phyloP scores from a whole-genome alignment of 768 basidiomycete species.

The Cyathus striatus region DNA sequence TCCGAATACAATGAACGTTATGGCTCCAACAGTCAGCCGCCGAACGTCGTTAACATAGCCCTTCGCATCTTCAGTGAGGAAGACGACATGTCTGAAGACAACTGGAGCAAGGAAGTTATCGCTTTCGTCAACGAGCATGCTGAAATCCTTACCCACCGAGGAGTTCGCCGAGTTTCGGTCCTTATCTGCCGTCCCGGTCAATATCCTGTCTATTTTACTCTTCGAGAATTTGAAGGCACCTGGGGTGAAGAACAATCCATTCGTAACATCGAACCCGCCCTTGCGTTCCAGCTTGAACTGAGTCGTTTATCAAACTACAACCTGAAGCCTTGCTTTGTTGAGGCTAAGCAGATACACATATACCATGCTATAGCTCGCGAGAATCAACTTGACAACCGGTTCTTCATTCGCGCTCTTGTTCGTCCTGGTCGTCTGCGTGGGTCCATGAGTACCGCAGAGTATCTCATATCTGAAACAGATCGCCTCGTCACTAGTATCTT shows the following conservation, averaged over 20 bases:
- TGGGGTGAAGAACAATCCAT: slow-evolving; percentile 97
- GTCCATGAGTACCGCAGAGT: slow-evolving; percentile 92
- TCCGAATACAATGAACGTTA: slow-evolving; percentile 73
- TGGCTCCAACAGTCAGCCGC: slow-evolving; percentile 66
- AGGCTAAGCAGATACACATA: slow-evolving; percentile 96
- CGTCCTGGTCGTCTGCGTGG: slow-evolving; percentile 93
- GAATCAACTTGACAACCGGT: slow-evolving; percentile 96
- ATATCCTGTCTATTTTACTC: slow-evolving; percentile 93
- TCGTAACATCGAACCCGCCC: slow-evolving; percentile 96
- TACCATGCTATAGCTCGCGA: slow-evolving; percentile 94
- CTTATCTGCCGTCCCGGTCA: slow-evolving; percentile 86
- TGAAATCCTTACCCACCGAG: slow-evolving; percentile 59
- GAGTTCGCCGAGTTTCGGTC: slow-evolving; percentile 89
- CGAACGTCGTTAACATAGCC: slow-evolving; percentile 93
- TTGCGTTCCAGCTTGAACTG: slow-evolving; percentile 97
- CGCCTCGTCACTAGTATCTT: slow-evolving; percentile 91
- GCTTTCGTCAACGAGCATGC: slow-evolving; percentile 68
- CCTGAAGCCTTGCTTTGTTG: slow-evolving; percentile 91
- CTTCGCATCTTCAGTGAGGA: slow-evolving; percentile 81
- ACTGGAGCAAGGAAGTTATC: slow-evolving; percentile 70
- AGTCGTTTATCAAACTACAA: slow-evolving; percentile 96
- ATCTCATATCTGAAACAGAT: slow-evolving; percentile 97
- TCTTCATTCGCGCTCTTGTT: slow-evolving; percentile 95
- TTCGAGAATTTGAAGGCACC: slow-evolving; percentile 63
- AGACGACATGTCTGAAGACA: slow-evolving; percentile 72